These are phyloP conservation scores for Colletotrichum coccodes DNA, from an alignment of 2,329 filamentous ascomycete genomes.

Conservation along the genomic window DNA sequence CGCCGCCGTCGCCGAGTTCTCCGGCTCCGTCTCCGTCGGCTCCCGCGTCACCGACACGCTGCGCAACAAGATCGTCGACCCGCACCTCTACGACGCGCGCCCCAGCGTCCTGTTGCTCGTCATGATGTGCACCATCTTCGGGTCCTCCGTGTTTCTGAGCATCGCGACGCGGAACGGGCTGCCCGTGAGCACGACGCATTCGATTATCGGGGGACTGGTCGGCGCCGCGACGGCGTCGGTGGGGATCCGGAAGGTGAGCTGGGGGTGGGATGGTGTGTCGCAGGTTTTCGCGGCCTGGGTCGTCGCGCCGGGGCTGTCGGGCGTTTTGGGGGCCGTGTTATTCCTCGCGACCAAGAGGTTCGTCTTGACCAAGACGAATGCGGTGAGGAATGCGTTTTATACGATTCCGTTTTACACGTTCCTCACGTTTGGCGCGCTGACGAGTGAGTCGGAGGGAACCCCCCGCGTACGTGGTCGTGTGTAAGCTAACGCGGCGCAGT, in stretches of 20 bases:
- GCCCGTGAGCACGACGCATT: slow-evolving; percentile 65
- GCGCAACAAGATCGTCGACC: slow-evolving; percentile 56
- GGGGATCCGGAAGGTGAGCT: slow-evolving; percentile 47
- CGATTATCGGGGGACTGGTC: slow-evolving; percentile 55
- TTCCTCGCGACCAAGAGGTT: slow-evolving; percentile 48
- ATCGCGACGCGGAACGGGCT: slow-evolving; percentile 61
- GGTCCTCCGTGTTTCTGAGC: slow-evolving; percentile 62
- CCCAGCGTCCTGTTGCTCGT: slow-evolving; percentile 61
- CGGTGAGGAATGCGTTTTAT: slow-evolving; percentile 44
- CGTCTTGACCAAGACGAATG: slow-evolving; percentile 40
- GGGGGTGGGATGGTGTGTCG: slow-evolving; percentile 48
- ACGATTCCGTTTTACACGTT: slow-evolving; percentile 51
- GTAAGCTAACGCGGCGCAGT: slow-evolving; percentile 41
- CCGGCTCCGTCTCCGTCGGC: slow-evolving; percentile 52
- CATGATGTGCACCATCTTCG: slow-evolving; percentile 65
- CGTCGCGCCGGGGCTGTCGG: slow-evolving; percentile 46
- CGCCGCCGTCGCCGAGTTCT: slow-evolving; percentile 55
- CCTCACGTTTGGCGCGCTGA: slow-evolving; percentile 45
- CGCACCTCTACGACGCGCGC: slow-evolving; percentile 51
- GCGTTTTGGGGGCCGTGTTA: slow-evolving; percentile 42
- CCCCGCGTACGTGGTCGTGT: background rate
- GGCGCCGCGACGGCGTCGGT: slow-evolving; percentile 48
- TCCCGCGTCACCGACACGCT: slow-evolving; percentile 55
- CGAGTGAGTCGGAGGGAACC: slow-evolving; percentile 39
- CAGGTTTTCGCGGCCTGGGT: slow-evolving; percentile 52